These are phyloP conservation scores for Solanum dulcamara DNA, from an alignment of 257 asterid species.

Conservation along the genomic window DNA sequence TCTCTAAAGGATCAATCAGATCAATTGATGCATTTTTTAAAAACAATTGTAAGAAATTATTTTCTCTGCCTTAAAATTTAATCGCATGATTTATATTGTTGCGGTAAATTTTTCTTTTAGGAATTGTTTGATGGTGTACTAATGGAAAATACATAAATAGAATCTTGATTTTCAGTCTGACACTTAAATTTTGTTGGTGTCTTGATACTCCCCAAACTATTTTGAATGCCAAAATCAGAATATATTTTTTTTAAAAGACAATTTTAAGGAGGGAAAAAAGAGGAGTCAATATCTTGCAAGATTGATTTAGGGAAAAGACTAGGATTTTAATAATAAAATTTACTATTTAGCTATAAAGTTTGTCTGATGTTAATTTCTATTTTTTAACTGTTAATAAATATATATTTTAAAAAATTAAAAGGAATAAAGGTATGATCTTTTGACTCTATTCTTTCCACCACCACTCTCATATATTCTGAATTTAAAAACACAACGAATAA, in stretches of 20 bases:
- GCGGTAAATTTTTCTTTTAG: not conserved
- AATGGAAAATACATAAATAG: not conserved
- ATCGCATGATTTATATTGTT: not conserved
- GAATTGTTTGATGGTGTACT: too few relatives aligned
- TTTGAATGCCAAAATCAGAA: not conserved
- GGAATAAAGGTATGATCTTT: not conserved
- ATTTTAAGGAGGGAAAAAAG: not conserved
- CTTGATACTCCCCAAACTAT: not conserved
- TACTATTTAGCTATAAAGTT: not conserved
- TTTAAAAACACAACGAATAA: not conserved
- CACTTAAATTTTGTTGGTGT: not conserved
- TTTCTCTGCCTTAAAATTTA: not conserved
- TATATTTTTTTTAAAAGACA: too few relatives aligned
- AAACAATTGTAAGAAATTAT: not conserved
- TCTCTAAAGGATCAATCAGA: not conserved
- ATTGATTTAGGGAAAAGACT: not conserved
- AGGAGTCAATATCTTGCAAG: not conserved
- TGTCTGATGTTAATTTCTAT: not conserved
- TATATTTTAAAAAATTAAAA: not conserved
- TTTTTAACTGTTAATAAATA: too few relatives aligned
- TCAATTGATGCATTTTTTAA: not conserved
- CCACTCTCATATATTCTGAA: not conserved
- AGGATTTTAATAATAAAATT: not conserved
- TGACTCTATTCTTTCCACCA: not conserved
- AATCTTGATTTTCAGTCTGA: not conserved